Percentiles rank a stretch among this genome's conserved stretches.
These are phyloP conservation scores for Geotrichum bryndzae DNA, from an alignment of 1,139 yeast genomes.

Conservation along the genomic window DNA sequence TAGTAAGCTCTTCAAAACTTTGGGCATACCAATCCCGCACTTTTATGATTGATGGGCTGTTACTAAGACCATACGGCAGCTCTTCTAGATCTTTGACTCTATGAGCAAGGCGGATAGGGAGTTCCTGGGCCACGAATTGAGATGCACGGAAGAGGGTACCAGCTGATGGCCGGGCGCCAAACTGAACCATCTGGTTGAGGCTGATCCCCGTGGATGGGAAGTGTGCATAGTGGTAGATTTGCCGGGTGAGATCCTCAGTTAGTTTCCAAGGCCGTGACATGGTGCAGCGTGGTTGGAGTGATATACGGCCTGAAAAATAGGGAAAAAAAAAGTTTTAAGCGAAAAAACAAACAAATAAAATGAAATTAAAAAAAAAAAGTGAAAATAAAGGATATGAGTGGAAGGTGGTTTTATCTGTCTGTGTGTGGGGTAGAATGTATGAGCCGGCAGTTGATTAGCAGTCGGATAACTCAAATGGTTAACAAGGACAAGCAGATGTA, in stretches of 20 bases:
- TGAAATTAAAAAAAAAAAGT: no score
- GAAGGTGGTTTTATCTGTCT: no score
- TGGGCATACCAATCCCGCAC: conserved; percentile 91
- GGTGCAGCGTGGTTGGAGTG: not conserved
- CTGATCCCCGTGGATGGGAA: conserved; percentile 82
- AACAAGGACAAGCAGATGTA: no score
- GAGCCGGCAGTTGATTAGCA: no score
- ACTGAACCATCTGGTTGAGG: conserved; percentile 86
- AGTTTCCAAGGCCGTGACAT: conserved; percentile 16
- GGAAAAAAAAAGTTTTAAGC: not conserved
- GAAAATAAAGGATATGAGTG: not conserved
- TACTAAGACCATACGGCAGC: conserved; percentile 67
- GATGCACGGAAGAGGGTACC: conserved; percentile 80
- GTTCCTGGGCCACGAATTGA: conserved; percentile 77
- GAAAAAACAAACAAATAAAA: not conserved
- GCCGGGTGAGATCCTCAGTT: conserved; percentile 30
- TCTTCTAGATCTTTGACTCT: conserved; percentile 79
- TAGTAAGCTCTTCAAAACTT: conserved; percentile 74
- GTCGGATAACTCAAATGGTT: no score
- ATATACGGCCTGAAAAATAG: not conserved
- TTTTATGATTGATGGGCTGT: conserved; percentile 67
- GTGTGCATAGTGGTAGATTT: conserved; percentile 52
- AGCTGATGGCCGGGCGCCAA: conserved; percentile 71
- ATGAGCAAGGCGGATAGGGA: conserved; percentile 81
- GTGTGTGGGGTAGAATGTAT: no score